Evolutionary conservation across 2,329 filamentous ascomycete genomes (phyloP).

Genomic region (Monilinia laxa): DNA sequence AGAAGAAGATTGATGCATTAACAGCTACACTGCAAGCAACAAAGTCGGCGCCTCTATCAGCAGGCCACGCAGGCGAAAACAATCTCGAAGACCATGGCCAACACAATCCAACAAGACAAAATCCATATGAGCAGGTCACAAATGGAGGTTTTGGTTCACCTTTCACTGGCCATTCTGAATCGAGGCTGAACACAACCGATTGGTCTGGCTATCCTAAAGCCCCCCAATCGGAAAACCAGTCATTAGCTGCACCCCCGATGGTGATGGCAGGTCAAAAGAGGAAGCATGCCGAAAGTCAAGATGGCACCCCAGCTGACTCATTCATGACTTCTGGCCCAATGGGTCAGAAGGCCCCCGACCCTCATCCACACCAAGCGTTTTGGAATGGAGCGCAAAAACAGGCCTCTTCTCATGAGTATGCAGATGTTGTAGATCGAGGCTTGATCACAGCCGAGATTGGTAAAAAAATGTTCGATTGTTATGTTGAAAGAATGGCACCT

Average conservation of each 20-base stretch:
- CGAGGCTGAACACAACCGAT: constrained; percentile 29
- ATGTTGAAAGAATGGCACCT: constrained; percentile 57
- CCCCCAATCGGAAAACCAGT: constrained; percentile 33
- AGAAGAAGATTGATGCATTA: constrained; percentile 46
- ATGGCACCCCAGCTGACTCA: constrained; percentile 22
- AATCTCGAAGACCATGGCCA: constrained; percentile 21
- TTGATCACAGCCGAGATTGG: constrained; percentile 57
- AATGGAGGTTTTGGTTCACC: constrained; percentile 36
- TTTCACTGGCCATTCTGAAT: constrained; percentile 31
- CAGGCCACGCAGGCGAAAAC: constrained; percentile 23
- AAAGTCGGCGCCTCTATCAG: constrained; percentile 28
- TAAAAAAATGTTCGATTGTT: constrained; percentile 55
- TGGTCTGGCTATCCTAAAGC: constrained; percentile 35
- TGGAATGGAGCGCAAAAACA: constrained; percentile 19
- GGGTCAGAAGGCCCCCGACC: constrained; percentile 15
- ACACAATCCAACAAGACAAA: constrained; percentile 22
- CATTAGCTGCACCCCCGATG: constrained; percentile 37
- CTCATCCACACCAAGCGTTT: neutral
- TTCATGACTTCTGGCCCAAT: constrained; percentile 17
- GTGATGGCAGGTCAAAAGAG: constrained; percentile 41
- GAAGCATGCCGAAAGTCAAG: constrained; percentile 36
- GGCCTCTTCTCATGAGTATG: constrained; percentile 38
- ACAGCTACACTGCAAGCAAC: constrained; percentile 42
- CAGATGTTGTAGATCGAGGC: constrained; percentile 55
- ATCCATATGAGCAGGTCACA: constrained; percentile 40